Evolutionary conservation across 192 early-diverging fungal species (phyloP).

Genomic region (Linnemannia schmuckeri): DNA sequence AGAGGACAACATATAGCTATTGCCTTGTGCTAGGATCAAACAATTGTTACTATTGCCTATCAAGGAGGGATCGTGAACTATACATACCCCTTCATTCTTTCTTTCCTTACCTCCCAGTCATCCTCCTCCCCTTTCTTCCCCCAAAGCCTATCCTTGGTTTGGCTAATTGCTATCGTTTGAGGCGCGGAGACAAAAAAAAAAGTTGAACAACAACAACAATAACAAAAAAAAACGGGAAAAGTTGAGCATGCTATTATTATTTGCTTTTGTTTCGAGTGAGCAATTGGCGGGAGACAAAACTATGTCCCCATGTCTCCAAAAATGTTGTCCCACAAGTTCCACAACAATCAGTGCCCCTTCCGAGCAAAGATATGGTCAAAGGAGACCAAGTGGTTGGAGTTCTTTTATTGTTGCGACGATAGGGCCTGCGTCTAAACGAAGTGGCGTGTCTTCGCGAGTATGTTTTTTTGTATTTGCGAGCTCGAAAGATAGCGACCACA

Average conservation of each 20-base stretch:
- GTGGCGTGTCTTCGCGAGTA: neutral
- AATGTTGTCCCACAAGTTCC: neutral
- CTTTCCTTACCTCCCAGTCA: neutral
- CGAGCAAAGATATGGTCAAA: neutral
- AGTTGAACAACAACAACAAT: neutral
- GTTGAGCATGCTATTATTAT: slow-evolving; percentile 11
- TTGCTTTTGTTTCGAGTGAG: slow-evolving; percentile 9
- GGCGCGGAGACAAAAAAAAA: neutral
- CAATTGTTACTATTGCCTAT: neutral
- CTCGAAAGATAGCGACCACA: neutral
- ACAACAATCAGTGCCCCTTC: neutral
- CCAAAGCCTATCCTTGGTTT: neutral
- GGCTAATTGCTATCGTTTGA: neutral
- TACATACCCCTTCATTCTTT: neutral
- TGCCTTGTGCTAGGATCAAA: neutral
- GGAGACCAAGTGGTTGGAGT: neutral
- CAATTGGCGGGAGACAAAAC: slow-evolving; percentile 2
- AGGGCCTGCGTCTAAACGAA: neutral
- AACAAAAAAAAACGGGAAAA: neutral
- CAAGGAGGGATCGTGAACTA: neutral
- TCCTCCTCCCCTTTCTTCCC: neutral
- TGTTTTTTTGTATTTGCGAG: neutral
- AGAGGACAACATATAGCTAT: neutral
- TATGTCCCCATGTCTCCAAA: slow-evolving; percentile 2
- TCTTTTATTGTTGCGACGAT: no score